A percentile compares a stretch with the other conserved stretches of the same genome.
These are phyloP conservation scores for Bromus sterilis DNA, from an alignment of 176 grass and related monocot genomes.

Conservation along the genomic window DNA sequence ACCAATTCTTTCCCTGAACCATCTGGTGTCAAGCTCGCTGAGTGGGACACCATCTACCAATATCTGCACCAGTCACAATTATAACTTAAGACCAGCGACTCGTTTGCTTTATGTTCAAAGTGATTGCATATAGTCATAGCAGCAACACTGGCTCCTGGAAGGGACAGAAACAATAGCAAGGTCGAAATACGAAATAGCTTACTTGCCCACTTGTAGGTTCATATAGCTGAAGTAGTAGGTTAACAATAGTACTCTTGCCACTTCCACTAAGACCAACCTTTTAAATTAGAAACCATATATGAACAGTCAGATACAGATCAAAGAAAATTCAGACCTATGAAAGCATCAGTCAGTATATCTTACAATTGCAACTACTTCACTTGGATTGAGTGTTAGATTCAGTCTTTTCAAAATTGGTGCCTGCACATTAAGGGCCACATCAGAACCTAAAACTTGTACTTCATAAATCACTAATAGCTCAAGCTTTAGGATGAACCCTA, in stretches of 20 bases:
- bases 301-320: background rate
- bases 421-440: constrained; percentile 39
- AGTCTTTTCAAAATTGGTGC: constrained; percentile 60
- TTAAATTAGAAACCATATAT: constrained; percentile 24
- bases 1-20: constrained; percentile 93
- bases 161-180: background rate
- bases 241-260: constrained; percentile 92
- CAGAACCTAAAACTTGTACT: background rate
- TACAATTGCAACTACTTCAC: constrained; percentile 97
- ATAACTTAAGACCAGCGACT: background rate
- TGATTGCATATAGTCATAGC: background rate
- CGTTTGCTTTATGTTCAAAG: background rate
- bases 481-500: background rate
- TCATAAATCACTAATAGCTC: background rate
- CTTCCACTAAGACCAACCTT: constrained; percentile 98
- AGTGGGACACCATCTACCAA: constrained; percentile 74
- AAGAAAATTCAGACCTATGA: background rate
- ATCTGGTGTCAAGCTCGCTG: constrained; percentile 70
- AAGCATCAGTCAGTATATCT: constrained; percentile 23
- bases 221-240: constrained; percentile 80
- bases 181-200: constrained; percentile 38
- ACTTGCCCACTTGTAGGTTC: constrained; percentile 89
- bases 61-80: constrained; percentile 46
- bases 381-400: constrained; percentile 62
- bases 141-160: background rate